Conservation (phyloP, 176 grass and related monocot species). For the Eremochloa ophiuroides region DNA sequence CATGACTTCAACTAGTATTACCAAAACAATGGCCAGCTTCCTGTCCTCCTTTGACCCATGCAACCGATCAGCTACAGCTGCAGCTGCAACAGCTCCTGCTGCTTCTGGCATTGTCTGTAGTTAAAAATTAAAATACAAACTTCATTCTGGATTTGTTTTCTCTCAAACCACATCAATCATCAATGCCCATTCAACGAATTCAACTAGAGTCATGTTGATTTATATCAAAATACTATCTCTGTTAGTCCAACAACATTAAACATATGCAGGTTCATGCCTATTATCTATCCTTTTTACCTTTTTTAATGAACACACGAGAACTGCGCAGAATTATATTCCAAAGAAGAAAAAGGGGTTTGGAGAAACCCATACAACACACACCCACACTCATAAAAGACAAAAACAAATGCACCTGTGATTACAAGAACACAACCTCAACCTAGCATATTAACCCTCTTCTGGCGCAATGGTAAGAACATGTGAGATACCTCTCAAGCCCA, state of each 20-base stretch:
- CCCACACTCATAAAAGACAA: background rate
- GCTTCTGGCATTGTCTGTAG: slow-evolving; percentile 92
- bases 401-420: background rate
- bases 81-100: slow-evolving; percentile 94
- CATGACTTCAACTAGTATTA: slow-evolving; percentile 23
- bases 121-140: slow-evolving; percentile 26
- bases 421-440: background rate
- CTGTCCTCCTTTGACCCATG: slow-evolving; percentile 89
- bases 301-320: background rate
- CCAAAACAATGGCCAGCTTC: slow-evolving; percentile 87
- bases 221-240: background rate
- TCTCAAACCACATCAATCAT: background rate
- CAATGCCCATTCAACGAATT: background rate
- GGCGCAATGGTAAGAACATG: background rate
- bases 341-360: background rate
- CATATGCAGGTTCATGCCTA: background rate
- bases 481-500: background rate
- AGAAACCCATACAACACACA: background rate
- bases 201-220: background rate
- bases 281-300: background rate
- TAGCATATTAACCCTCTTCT: background rate
- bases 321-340: background rate
- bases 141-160: slow-evolving; percentile 13
- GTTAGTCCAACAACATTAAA: background rate
- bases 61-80: slow-evolving; percentile 87